Evolutionary conservation across 73 alveolate species (phyloP).

Genomic region (Diophrys appendiculata): DNA sequence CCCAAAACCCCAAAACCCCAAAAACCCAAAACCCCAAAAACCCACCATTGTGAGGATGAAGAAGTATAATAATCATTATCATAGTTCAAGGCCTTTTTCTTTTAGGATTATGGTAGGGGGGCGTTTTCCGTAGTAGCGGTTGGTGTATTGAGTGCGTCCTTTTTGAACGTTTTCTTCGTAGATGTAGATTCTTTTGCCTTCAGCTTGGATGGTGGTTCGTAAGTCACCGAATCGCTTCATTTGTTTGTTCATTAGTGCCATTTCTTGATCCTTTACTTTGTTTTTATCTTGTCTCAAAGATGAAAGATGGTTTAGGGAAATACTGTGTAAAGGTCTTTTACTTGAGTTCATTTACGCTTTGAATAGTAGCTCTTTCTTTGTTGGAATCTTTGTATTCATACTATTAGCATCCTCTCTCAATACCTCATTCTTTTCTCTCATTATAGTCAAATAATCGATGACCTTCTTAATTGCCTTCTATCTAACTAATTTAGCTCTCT

Average conservation of each 20-base stretch:
- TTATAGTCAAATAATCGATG: no score
- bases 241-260: background rate
- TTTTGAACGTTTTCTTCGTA: no score
- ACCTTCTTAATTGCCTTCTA: background rate
- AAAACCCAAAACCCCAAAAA: no score
- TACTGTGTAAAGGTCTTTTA: background rate
- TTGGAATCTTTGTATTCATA: background rate
- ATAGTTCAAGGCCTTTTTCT: no score
- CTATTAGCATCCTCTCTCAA: no score
- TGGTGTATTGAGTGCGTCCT: no score
- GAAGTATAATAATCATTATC: no score
- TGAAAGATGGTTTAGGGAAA: background rate
- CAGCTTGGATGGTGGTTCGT: background rate
- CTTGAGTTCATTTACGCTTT: background rate
- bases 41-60: no score
- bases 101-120: no score
- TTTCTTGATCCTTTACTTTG: background rate
- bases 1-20: no score
- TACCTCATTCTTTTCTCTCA: background rate
- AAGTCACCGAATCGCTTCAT: background rate
- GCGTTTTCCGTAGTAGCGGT: no score
- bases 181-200: background rate
- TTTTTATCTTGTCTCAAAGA: background rate
- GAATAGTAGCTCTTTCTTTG: background rate
- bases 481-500: background rate